These are phyloP conservation scores for Jackrogersella multiformis DNA, from an alignment of 495 filamentous ascomycete species.

Conservation along the genomic window DNA sequence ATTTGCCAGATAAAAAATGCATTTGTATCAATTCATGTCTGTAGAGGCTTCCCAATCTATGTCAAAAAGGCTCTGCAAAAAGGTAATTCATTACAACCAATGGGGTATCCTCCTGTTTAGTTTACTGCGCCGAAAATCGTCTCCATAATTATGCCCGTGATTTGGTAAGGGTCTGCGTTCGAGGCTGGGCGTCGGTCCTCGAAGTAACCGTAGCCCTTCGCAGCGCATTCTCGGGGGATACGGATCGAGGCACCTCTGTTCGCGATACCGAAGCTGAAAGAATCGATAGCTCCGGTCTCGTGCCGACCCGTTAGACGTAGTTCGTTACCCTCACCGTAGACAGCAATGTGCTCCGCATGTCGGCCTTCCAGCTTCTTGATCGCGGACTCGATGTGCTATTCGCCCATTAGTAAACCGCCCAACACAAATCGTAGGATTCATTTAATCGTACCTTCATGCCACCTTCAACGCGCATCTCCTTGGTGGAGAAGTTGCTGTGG, in stretches of 20 bases:
- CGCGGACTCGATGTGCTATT: constrained; percentile 72
- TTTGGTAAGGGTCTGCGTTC: constrained; percentile 97
- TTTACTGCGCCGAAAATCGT: constrained; percentile 55
- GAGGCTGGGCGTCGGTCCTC: constrained; percentile 95
- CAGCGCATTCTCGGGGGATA: constrained; percentile 88
- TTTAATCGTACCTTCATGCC: constrained; percentile 77
- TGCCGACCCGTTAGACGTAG: constrained; percentile 91
- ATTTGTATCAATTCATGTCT: constrained; percentile 38
- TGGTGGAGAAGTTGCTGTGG: constrained; percentile 89
- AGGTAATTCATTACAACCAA: constrained; percentile 35
- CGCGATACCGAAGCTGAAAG: constrained; percentile 94
- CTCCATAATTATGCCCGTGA: constrained; percentile 92
- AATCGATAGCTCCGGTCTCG: constrained; percentile 94
- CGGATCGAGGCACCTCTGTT: constrained; percentile 95
- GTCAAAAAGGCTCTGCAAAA: constrained; percentile 25
- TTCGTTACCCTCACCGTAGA: constrained; percentile 96
- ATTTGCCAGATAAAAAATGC: no score
- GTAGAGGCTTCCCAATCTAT: constrained; percentile 39
- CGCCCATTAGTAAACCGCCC: constrained; percentile 4
- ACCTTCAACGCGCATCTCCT: constrained; percentile 85
- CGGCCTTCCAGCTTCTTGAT: constrained; percentile 91
- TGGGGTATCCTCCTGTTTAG: constrained; percentile 40
- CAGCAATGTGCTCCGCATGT: constrained; percentile 93
- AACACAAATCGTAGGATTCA: not conserved
- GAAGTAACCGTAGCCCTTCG: constrained; percentile 97